These are phyloP conservation scores for Vitis hybrid DNA, from an alignment of 177 flowering plant species.

Conservation along the genomic window DNA sequence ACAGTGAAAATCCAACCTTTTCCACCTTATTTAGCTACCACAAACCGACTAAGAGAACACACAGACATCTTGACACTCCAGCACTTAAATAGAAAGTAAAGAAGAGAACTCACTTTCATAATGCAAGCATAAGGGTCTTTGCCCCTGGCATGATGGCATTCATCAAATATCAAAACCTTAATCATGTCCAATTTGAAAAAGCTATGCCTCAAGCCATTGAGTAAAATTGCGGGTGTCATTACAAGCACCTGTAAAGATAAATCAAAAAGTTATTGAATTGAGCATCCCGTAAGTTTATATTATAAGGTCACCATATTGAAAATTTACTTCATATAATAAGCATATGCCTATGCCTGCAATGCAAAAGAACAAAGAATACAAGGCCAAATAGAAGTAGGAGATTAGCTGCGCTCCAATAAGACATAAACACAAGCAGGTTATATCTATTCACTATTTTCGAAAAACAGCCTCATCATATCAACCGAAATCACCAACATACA, in stretches of 20 bases:
- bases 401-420: no score
- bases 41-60: no score
- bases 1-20: background rate
- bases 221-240: constrained; percentile 82
- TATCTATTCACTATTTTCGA: no score
- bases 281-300: background rate
- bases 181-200: constrained; percentile 57
- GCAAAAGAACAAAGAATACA: background rate
- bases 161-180: constrained; percentile 79
- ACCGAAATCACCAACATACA: no score
- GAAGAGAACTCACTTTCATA: constrained; percentile 55
- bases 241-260: constrained; percentile 65
- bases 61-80: no score
- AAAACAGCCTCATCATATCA: no score
- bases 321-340: no score
- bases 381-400: background rate
- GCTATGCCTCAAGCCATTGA: constrained; percentile 62
- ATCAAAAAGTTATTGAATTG: background rate
- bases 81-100: background rate
- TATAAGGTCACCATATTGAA: no score
- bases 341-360: no score
- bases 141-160: constrained; percentile 89
- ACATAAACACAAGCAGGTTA: no score
- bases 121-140: constrained; percentile 74
- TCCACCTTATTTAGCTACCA: background rate